A percentile compares a stretch with the other conserved stretches of the same genome.
These are phyloP conservation scores for Phoma sp. DNA, from an alignment of 2,329 filamentous ascomycete genomes.

Conservation along the genomic window DNA sequence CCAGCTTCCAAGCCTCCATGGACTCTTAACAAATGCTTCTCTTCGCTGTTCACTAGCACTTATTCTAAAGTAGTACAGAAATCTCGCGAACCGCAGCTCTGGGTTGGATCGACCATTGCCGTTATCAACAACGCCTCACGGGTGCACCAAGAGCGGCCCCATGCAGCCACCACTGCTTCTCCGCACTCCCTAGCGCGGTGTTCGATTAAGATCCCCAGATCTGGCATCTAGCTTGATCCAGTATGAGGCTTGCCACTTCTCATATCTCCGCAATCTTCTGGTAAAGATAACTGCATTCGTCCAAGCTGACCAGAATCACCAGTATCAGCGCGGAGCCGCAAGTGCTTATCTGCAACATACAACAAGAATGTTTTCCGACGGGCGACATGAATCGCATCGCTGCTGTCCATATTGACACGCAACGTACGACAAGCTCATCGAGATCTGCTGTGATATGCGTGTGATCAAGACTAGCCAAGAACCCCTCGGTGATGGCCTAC, in stretches of 20 bases:
- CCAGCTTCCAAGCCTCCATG: not conserved
- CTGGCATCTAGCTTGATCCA: conserved; percentile 1
- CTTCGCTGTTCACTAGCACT: not conserved
- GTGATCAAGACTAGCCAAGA: not conserved
- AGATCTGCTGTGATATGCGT: not conserved
- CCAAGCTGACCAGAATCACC: not conserved
- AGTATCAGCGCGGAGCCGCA: conserved; percentile 1
- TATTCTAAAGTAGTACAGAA: not conserved
- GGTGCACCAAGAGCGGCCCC: not conserved
- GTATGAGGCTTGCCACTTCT: not conserved
- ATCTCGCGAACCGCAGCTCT: not conserved
- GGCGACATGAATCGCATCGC: not conserved
- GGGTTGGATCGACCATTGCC: not conserved
- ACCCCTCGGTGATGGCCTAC: not conserved
- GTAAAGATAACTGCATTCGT: conserved; percentile 7
- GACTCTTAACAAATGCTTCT: not conserved
- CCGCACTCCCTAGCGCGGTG: not conserved
- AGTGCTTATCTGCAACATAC: not conserved
- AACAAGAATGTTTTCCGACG: conserved; percentile 1
- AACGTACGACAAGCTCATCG: not conserved
- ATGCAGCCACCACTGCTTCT: conserved; percentile 6
- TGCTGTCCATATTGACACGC: too few species aligned
- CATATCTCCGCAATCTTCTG: conserved; percentile 1
- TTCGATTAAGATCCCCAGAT: conserved; percentile 1
- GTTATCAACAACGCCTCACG: not conserved